Percentiles rank a stretch among this genome's conserved stretches.
phyloP scores from a whole-genome alignment of 1,284 basidiomycete species.

The Naganishia sp. region DNA sequence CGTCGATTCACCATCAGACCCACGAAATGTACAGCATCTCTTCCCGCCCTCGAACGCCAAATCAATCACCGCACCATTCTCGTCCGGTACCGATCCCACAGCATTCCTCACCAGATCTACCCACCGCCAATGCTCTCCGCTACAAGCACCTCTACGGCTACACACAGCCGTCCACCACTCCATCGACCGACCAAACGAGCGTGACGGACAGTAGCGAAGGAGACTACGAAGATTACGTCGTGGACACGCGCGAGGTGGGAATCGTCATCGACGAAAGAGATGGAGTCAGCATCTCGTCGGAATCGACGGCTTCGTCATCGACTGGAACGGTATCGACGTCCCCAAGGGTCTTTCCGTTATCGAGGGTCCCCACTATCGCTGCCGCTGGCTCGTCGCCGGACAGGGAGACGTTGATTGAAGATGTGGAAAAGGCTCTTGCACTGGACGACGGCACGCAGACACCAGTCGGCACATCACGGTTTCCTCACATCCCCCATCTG shows the following conservation, averaged over 20 bases:
- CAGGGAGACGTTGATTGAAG: background rate
- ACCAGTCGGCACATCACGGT: too few species aligned
- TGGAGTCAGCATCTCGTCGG: background rate
- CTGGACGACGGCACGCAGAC: too few species aligned
- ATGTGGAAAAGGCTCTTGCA: background rate
- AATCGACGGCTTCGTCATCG: background rate
- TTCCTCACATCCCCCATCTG: too few species aligned
- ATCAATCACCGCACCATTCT: background rate
- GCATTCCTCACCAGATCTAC: background rate
- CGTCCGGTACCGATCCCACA: constrained; percentile 4
- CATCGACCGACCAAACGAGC: background rate
- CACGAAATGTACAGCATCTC: constrained; percentile 1
- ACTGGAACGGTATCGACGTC: background rate
- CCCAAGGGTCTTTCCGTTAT: background rate
- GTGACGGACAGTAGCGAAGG: constrained; percentile 1
- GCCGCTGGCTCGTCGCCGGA: background rate
- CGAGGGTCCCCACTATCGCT: background rate
- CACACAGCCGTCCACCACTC: background rate
- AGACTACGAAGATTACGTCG: background rate
- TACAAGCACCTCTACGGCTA: constrained; percentile 22
- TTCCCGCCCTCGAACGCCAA: background rate
- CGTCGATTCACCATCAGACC: background rate
- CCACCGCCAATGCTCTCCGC: constrained; percentile 9
- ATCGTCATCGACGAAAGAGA: constrained; percentile 4
- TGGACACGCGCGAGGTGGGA: background rate